These are phyloP conservation scores for Venturia nashicola DNA, from an alignment of 2,329 filamentous ascomycete genomes.

Conservation along the genomic window DNA sequence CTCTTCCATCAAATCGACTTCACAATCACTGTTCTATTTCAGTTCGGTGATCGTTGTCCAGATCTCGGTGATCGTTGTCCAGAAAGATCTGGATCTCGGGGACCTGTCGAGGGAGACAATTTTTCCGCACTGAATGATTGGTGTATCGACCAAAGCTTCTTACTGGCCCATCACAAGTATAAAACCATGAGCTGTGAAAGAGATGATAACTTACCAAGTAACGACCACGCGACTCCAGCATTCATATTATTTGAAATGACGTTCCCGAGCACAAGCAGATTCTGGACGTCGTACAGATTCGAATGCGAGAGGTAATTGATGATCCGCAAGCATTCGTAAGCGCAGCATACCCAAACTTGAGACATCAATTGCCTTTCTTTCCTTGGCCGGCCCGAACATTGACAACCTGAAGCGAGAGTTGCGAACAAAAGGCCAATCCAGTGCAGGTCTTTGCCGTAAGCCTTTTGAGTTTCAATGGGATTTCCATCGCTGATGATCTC, in stretches of 20 bases:
- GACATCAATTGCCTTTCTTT: constrained; percentile 34
- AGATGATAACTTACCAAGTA: constrained; percentile 29
- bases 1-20: too few relatives aligned
- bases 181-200: too few relatives aligned
- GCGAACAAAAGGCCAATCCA: constrained; percentile 50
- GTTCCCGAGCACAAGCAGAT: constrained; percentile 49
- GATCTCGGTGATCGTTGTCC: too few relatives aligned
- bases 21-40: too few relatives aligned
- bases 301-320: constrained; percentile 52
- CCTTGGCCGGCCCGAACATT: constrained; percentile 44
- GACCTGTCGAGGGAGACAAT: too few relatives aligned
- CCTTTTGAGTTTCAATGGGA: constrained; percentile 26
- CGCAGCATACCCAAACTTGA: constrained; percentile 53
- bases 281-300: constrained; percentile 49
- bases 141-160: too few relatives aligned
- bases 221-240: constrained; percentile 49
- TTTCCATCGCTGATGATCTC: constrained; percentile 31
- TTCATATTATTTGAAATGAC: constrained; percentile 53
- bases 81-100: too few relatives aligned
- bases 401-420: constrained; percentile 49
- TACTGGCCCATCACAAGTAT: too few relatives aligned
- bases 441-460: constrained; percentile 45
- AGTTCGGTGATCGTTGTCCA: too few relatives aligned
- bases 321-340: constrained; percentile 51
- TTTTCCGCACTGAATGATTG: too few relatives aligned